A percentile compares a stretch with the other conserved stretches of the same genome.
Evolutionary conservation across 371 early-diverging fungal genomes (phyloP).

Genomic region (Apophysomyces variabilis): DNA sequence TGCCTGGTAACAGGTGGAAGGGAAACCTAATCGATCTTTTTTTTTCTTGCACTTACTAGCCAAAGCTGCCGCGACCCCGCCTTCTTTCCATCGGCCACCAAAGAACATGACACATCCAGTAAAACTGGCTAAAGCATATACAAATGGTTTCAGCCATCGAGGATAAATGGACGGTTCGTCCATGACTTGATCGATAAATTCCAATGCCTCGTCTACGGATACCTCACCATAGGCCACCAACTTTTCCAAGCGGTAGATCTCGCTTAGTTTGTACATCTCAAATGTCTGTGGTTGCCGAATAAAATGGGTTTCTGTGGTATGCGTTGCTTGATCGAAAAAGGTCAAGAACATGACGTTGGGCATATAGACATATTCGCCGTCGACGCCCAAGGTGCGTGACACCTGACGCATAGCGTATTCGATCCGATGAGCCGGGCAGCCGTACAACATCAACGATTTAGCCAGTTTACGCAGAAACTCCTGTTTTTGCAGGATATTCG

Average conservation of each 20-base stretch:
- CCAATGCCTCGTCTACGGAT: conserved; percentile 58
- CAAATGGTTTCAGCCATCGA: conserved; percentile 54
- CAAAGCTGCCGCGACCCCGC: conserved; percentile 42
- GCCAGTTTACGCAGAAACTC: conserved; percentile 62
- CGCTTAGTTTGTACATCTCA: conserved; percentile 71
- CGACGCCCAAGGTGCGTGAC: conserved; percentile 62
- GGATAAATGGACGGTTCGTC: conserved; percentile 51
- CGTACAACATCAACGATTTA: conserved; percentile 60
- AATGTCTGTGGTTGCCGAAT: conserved; percentile 64
- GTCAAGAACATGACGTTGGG: conserved; percentile 77
- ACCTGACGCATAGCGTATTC: conserved; percentile 59
- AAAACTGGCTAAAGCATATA: conserved; percentile 55
- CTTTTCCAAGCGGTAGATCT: conserved; percentile 61
- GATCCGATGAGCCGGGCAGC: conserved; percentile 64
- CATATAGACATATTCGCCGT: conserved; percentile 70
- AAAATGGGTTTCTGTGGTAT: conserved; percentile 80
- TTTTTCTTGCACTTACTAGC: conserved; percentile 40
- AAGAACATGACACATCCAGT: conserved; percentile 53
- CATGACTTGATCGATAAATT: conserved; percentile 50
- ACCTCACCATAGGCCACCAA: conserved; percentile 54
- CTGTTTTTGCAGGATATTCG: conserved; percentile 65
- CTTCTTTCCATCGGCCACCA: conserved; percentile 51
- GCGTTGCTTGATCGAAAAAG: conserved; percentile 74
- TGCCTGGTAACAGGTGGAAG: too few relatives aligned
- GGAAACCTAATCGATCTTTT: not conserved